Evolutionary conservation across 2,329 filamentous ascomycete genomes (phyloP), one percentile per base, ranked within the genome.

Genomic region (Raffaelea deltoideospora): DNA sequence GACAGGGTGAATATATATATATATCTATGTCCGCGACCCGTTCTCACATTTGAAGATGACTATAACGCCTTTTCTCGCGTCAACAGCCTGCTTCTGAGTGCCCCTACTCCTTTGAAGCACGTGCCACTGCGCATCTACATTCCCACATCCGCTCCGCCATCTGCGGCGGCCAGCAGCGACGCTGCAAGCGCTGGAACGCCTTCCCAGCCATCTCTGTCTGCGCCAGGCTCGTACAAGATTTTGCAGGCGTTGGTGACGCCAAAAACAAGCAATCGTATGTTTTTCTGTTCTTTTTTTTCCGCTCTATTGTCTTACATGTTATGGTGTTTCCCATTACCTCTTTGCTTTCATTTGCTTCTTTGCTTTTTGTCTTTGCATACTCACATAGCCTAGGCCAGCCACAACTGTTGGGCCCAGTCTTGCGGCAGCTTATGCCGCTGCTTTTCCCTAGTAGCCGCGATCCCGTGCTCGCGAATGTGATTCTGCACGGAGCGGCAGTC

Each of bases 101-200:
- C 79, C 4, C 76, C 84, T 1, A 72, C 74, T 7, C 72, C 77
- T 15, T 69, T 95, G 36, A 78, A 78, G 41, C 78, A 93, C 56
- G 67, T 96, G n/a, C 90, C 90, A 0, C 59, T 96, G 28, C 78
- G 87, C 37, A 61, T 96, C 37, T 98, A 95, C 57, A 74, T 96
- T 34, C 82, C 80, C 3, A 69, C 74, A 5, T 61, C 72, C 0
- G 73, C 81, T 0, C 63, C 69, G 19, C 17, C 41, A 47, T 23
- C 33, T 23, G 35, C 37, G 39, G 40, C 40, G 47, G 42, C 38
- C 24, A 53, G 53, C 15, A 47, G 57, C 3, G 43, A 34, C 24
- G 41, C 46, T 15, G 41, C 48, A 10, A 42, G 44, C 4, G 32
- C 51, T 10, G n/a, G 33, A 7, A 22, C 34, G 3, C 10, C 29